Conservation (phyloP, 1,139 yeast species). For the Pichia sp. region DNA sequence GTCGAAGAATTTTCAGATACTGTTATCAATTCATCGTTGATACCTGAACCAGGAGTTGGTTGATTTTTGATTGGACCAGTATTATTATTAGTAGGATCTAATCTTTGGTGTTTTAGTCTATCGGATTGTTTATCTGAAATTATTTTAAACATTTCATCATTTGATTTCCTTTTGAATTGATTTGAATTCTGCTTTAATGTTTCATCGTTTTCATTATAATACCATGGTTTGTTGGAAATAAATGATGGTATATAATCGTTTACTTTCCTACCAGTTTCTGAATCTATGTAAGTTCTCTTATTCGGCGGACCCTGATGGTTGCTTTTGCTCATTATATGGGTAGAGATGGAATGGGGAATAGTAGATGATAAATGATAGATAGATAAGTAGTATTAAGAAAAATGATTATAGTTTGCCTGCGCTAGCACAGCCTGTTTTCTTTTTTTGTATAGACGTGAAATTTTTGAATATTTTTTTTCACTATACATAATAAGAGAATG, state of each 20-base stretch:
- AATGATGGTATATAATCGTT: slow-evolving; percentile 38
- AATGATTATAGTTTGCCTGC: too few species aligned
- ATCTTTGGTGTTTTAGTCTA: slow-evolving; percentile 46
- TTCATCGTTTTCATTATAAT: slow-evolving; percentile 23
- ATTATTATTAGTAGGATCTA: slow-evolving; percentile 28
- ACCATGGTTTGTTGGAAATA: slow-evolving; percentile 50
- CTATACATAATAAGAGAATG: too few species aligned
- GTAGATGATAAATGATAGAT: too few species aligned
- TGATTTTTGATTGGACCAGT: slow-evolving; percentile 28
- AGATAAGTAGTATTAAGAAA: too few species aligned
- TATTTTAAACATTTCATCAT: slow-evolving; percentile 21
- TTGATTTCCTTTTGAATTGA: slow-evolving; percentile 20
- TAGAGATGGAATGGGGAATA: neutral
- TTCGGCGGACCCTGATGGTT: slow-evolving; percentile 9
- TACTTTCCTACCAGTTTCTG: slow-evolving; percentile 28
- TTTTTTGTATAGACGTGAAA: too few species aligned
- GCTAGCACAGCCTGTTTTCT: too few species aligned
- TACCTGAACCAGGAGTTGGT: slow-evolving; percentile 32
- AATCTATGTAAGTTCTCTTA: slow-evolving; percentile 17
- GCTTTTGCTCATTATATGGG: slow-evolving; percentile 1
- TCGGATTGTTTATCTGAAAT: slow-evolving; percentile 27
- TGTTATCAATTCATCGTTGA: slow-evolving; percentile 28
- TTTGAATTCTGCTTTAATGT: slow-evolving; percentile 23
- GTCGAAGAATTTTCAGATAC: too few species aligned
- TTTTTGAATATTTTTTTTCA: too few species aligned